Evolutionary conservation across 192 early-diverging fungal genomes (phyloP), one percentile per base, ranked within the genome.

Genomic region (Entomortierella chlamydospora): DNA sequence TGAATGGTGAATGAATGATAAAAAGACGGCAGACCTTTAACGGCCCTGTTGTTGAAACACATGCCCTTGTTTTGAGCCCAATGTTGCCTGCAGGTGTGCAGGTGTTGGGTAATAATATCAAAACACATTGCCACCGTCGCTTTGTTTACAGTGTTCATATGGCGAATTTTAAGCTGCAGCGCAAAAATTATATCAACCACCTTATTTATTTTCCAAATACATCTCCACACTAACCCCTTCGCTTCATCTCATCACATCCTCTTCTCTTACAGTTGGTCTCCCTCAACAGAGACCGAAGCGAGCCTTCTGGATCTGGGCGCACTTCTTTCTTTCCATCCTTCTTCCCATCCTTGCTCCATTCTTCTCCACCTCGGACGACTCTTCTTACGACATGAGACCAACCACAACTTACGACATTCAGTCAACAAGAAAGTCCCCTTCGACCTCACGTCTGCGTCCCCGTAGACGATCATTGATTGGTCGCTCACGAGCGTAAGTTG

Each of bases 381-480:
- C n/a, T n/a, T n/a, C n/a, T n/a, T n/a, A n/a, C 55, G 18, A 31
- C 34, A 63, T 68, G 59, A 41, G 73, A 25, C 64, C 73, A 26
- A 56, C 52, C n/a, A 47, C 73, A 63, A 50, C 30, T 12, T 68
- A 68, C 43, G 64, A 77, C 49, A 26, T 42, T 50, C 64, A 77
- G 37, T 28, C 56, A 33, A 45, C 71, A 22, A 64, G 58, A 33
- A 64, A 66, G 63, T 52, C 39, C 10, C 23, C 55, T 0, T 34
- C 71, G 11, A 58, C 33, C 49, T 52, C 68, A 29, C 73, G 73
- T 59, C n/a, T 68, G 49, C 57, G 73, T 26, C 51, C 73, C n/a
- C 58, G 73, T 13, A 60, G 73, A 41, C 73, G 73, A n/a, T 77
- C 73, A 28, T 63, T 77, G 63, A 77, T 77, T 0, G 65, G 73